Base-by-base conservation (phyloP, 352 stramenopile species). In the Phytophthora crassamura region DNA sequence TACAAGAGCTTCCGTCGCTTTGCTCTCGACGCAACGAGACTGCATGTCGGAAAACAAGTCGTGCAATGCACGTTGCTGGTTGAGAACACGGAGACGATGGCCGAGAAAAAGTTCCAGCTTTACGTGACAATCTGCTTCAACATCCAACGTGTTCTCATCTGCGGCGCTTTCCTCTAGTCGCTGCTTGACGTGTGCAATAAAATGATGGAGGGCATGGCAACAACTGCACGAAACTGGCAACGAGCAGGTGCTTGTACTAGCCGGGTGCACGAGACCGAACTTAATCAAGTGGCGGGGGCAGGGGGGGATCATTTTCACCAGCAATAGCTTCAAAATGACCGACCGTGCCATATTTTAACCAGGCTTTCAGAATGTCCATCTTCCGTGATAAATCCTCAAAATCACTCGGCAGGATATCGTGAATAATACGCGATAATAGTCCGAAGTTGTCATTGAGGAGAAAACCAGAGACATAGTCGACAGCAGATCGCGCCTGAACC, bases 81-180 rank as follows among this genome's bases (percentile, higher is more conserved):
- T 59, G 6, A 40, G 5, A 8, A 66, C 58, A 33, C 40, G 47
- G 3, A 59, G 9, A 7, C 47, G 28, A 58, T 65, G 47, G 2
- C 39, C 57, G n/a, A 58, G 20, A n/a, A 65, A n/a, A 65, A 65
- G 32, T 5, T 48, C 47, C 39, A 59, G 4, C 39, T 65, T 65
- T 11, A n/a, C 7, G n/a, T 46, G 16, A 8, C 28, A 51, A 28
- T 53, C 49, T 14, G 7, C 7, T 8, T 54, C 41, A 40, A 41
- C 34, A 4, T 5, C 6, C 14, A 47, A 14, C 10, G 34, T 46
- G 18, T 11, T 36, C 7, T 25, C 12, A 35, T 54, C 54, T 18
- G 43, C 34, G 4, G 7, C 22, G 4, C 2, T n/a, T 16, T 47
- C 38, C 11, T 41, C 0, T 7, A 62, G 18, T 16, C n/a, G 30